Evolutionary conservation across 2,329 filamentous ascomycete species (phyloP), one percentile per base, ranked within the genome.

Genomic region (Pyricularia sp.): DNA sequence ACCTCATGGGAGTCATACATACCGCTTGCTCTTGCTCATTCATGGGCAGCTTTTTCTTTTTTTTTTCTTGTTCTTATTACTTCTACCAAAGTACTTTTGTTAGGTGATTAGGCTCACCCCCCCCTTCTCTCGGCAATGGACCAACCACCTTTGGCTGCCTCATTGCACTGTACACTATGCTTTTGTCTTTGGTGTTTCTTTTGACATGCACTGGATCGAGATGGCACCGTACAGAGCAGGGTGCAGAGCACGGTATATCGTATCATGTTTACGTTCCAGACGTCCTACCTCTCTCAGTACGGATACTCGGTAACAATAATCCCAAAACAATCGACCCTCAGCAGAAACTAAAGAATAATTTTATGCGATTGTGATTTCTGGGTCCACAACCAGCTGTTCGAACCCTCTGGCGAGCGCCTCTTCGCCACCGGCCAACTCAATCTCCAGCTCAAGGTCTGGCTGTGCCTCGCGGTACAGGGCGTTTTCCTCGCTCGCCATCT

Each of bases 401-500:
- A 75, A 74, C 2, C 74, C 74, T 69, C 69, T 73, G 64, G 73
- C 73, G 9, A 76, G 63, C 11, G 69, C 74, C 14, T 72, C 72
- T 17, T 50, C 42, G 17, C 42, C 42, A 50, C 42, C 81, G 0
- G 77, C 78, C 70, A 79, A 76, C 72, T 79, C 80, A 72, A 83
- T 79, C 76, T 83, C 81, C 65, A 78, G 78, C 70, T 83, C 77
- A n/a, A 84, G 72, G 70, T 83, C 82, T 5, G 79, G 77, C 74
- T 84, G 82, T 7, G 79, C 80, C 75, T 84, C 82, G 31, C 77
- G 76, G 73, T 84, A 84, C 59, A 84, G 71, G 69, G 76, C 76
- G 69, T 83, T 76, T 72, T 79, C 79, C 74, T 83, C 81, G 66
- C 80, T 81, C 30, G 81, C 81, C 81, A 83, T 83, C 59, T 74